Conservation (phyloP, 441 rosid genomes). For the Erodium moschatum region DNA sequence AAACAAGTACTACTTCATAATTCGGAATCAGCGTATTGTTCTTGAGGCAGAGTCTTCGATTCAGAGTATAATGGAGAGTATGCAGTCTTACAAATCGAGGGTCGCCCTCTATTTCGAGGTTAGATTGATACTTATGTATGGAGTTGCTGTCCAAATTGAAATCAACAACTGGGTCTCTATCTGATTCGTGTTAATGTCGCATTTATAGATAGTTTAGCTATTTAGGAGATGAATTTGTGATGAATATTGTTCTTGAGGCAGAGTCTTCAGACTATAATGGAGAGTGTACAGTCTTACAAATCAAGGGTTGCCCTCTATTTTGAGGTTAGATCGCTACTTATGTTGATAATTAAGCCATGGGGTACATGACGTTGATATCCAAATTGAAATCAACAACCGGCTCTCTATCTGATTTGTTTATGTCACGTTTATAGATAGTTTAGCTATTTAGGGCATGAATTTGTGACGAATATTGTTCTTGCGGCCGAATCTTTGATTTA, state of each 20-base stretch:
- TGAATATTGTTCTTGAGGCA: slow-evolving; percentile 36
- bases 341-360: background rate
- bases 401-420: background rate
- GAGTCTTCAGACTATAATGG: slow-evolving; percentile 80
- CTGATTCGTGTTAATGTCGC: background rate
- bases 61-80: slow-evolving; percentile 86
- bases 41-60: slow-evolving; percentile 76
- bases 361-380: background rate
- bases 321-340: slow-evolving; percentile 38
- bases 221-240: background rate
- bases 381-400: background rate
- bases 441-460: background rate
- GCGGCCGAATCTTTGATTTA: slow-evolving; percentile 91
- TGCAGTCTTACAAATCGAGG: slow-evolving; percentile 18
- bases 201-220: background rate
- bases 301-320: slow-evolving; percentile 52
- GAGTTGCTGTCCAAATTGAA: background rate
- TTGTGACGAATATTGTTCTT: slow-evolving; percentile 11
- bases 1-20: slow-evolving; percentile 38
- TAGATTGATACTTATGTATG: background rate
- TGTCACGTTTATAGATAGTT: background rate
- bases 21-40: slow-evolving; percentile 55
- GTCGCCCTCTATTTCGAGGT: slow-evolving; percentile 72
- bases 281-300: slow-evolving; percentile 34
- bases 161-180: background rate